These are phyloP conservation scores for Candida tropicalis DNA, from an alignment of 1,139 yeast genomes.

Conservation along the genomic window DNA sequence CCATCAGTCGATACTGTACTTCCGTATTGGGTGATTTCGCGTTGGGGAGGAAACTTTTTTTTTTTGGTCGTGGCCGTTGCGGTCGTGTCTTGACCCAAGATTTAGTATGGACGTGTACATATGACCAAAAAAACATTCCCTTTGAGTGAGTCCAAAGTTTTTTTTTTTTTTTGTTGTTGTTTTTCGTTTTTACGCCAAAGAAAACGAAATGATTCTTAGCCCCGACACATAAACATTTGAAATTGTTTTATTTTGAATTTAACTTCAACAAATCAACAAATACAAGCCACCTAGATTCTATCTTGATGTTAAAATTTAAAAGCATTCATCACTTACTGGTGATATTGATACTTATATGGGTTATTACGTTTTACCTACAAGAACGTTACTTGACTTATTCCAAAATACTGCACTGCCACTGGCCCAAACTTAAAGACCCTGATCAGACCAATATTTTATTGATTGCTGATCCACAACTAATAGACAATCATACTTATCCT, in stretches of 20 bases:
- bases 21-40: too few species aligned
- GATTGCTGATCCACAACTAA: constrained; percentile 51
- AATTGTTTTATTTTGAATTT: too few species aligned
- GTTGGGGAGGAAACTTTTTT: too few species aligned
- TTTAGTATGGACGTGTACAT: background rate
- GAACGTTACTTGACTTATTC: constrained; percentile 35
- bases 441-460: constrained; percentile 29
- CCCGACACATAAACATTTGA: background rate
- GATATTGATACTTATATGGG: constrained; percentile 31
- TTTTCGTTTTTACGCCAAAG: too few species aligned
- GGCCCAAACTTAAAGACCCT: constrained; percentile 25
- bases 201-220: constrained; percentile 1
- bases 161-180: too few species aligned
- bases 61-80: too few species aligned
- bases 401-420: constrained; percentile 34
- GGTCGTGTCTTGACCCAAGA: too few species aligned
- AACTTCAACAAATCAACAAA: too few species aligned
- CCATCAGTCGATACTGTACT: too few species aligned
- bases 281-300: too few species aligned
- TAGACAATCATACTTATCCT: constrained; percentile 53
- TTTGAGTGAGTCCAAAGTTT: too few species aligned
- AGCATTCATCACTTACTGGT: constrained; percentile 26
- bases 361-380: constrained; percentile 32
- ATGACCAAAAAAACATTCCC: background rate
- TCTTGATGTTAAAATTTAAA: constrained; percentile 13